Evolutionary conservation across 352 stramenopile species (phyloP), one percentile per base, ranked within the genome.

Genomic region (Phytophthora citrophthora): DNA sequence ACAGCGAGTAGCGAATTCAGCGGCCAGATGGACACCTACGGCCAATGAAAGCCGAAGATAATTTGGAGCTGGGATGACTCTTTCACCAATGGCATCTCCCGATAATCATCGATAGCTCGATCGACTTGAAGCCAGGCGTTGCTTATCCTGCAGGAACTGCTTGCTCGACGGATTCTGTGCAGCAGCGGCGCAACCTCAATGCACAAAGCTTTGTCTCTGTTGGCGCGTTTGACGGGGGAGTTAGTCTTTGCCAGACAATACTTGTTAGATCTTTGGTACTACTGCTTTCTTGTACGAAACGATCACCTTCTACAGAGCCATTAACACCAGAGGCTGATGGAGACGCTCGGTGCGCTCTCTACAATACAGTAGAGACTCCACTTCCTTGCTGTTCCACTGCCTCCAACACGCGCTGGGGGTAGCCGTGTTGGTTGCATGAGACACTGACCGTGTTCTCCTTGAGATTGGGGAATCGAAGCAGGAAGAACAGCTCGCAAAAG

Each of bases 341-440:
- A 41, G 11, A 39, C 8, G 32, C 6, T 6, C 36, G 16, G 8
- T 10, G 27, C 8, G 27, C 27, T 32, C 27, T 32, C 27, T 32
- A 32, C 27, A 32, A 8, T 32, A 32, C 27, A 32, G 27, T 32
- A 32, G 27, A 32, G 10, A 32, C 6, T 32, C 27, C 27, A 32
- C 27, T 32, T 32, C 27, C 27, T 32, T 32, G 27, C 10, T 32
- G 27, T 32, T 3, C 27, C 27, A 32, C 27, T 32, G 27, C 27
- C 27, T 32, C 44, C 55, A 66, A 66, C 58, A 66, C 58, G 56
- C 56, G 18, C 56, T 47, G 27, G 20, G n/a, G 15, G 57, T 46
- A 60, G 48, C 58, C 58, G 58, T 66, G 48, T 66, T 66, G 45
- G 29, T 43, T 60, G 40, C 40, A 60, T 66, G 58, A 41, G 58